Percentiles rank a stretch among this genome's conserved stretches.
phyloP scores from a whole-genome alignment of 2,329 filamentous ascomycete species.

The Polytolypa hystricis region DNA sequence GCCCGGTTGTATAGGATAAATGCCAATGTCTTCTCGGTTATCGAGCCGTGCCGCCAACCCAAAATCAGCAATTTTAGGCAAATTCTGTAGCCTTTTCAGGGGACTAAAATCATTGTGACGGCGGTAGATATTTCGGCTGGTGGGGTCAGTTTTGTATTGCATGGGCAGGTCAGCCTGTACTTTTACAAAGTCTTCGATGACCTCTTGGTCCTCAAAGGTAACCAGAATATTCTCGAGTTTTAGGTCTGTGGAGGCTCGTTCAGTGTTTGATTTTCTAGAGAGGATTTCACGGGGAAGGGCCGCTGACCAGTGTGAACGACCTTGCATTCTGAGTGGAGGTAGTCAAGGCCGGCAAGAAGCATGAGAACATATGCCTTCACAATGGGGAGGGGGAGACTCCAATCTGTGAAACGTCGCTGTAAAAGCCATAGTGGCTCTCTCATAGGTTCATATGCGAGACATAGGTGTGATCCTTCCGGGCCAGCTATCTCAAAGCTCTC shows the following conservation, averaged over 20 bases:
- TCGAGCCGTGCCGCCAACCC: slow-evolving; percentile 13
- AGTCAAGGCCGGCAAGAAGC: slow-evolving; percentile 3
- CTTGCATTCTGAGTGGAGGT: slow-evolving; percentile 4
- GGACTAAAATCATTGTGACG: slow-evolving; percentile 14
- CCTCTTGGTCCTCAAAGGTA: not conserved
- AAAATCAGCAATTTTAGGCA: slow-evolving; percentile 13
- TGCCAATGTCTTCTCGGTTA: slow-evolving; percentile 27
- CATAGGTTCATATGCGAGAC: slow-evolving; percentile 1
- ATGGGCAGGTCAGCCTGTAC: slow-evolving; percentile 2
- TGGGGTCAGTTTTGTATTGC: slow-evolving; percentile 12
- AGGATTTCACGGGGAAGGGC: not conserved
- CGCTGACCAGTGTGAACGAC: slow-evolving; percentile 4
- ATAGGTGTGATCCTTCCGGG: slow-evolving; percentile 1
- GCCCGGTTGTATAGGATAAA: slow-evolving; percentile 21
- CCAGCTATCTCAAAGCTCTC: not conserved
- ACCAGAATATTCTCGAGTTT: slow-evolving; percentile 2
- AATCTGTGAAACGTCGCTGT: not conserved
- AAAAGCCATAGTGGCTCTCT: slow-evolving; percentile 3
- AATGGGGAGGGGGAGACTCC: not conserved
- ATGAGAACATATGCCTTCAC: slow-evolving; percentile 1
- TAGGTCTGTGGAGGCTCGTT: not conserved
- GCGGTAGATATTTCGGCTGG: slow-evolving; percentile 10
- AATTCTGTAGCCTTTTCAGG: slow-evolving; percentile 7
- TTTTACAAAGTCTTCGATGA: slow-evolving; percentile 1
- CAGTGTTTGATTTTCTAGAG: not conserved